A percentile compares a stretch with the other conserved stretches of the same genome.
phyloP scores from a whole-genome alignment of 805 yeast genomes.

The Kodamaea restingae region DNA sequence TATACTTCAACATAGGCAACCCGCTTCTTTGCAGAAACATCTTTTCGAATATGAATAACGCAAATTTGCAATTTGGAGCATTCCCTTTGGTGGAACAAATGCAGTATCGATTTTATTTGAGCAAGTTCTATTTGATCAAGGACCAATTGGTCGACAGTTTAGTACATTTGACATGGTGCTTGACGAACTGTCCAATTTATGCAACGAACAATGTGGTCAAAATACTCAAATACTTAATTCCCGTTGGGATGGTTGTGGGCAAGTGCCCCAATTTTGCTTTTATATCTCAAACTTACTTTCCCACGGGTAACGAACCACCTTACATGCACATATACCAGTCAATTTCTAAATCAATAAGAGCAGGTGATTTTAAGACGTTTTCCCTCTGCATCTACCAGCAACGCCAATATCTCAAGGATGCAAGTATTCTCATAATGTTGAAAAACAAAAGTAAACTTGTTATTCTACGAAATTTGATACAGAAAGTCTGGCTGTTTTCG shows the following conservation, averaged over 20 bases:
- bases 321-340: conserved; percentile 32
- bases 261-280: conserved; percentile 38
- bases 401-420: conserved; percentile 34
- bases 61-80: conserved; percentile 39
- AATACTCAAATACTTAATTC: conserved; percentile 47
- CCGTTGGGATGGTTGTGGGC: conserved; percentile 54
- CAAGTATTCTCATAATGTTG: conserved; percentile 40
- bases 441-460: conserved; percentile 43
- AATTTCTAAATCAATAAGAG: conserved; percentile 33
- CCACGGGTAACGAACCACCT: conserved; percentile 14
- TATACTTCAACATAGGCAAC: conserved; percentile 52
- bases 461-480: conserved; percentile 43
- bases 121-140: conserved; percentile 52
- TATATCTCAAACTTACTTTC: conserved; percentile 14
- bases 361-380: conserved; percentile 42
- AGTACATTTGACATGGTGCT: conserved; percentile 55
- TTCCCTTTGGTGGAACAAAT: conserved; percentile 44
- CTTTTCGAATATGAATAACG: conserved; percentile 55
- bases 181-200: conserved; percentile 31
- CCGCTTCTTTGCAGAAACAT: conserved; percentile 60
- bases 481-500: conserved; percentile 26
- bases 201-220: conserved; percentile 34
- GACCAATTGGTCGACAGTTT: conserved; percentile 45
- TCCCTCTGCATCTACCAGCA: conserved; percentile 24
- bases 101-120: conserved; percentile 51